These are phyloP conservation scores for Colletotrichum sp. DNA, from an alignment of 2,329 filamentous ascomycete genomes.

Conservation along the genomic window DNA sequence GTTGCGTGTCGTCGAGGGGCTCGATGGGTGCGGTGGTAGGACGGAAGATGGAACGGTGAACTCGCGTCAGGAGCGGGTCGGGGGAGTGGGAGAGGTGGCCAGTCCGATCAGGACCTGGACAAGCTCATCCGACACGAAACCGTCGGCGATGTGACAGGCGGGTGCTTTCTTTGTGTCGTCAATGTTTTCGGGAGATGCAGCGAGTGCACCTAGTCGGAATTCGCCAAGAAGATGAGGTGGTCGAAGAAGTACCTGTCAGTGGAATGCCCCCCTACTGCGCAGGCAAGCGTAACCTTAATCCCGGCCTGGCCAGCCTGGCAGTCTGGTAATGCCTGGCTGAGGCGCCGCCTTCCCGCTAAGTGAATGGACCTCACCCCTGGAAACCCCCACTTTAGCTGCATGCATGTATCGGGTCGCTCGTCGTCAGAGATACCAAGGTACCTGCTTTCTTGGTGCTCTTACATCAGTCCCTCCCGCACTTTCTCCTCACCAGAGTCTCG, in stretches of 20 bases:
- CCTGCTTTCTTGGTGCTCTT: neutral
- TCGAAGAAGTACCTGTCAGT: constrained; percentile 18
- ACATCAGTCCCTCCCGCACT: neutral
- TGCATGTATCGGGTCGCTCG: constrained; percentile 7
- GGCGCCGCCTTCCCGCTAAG: neutral
- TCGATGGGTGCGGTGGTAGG: constrained; percentile 18
- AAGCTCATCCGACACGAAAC: constrained; percentile 11
- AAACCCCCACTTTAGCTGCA: neutral
- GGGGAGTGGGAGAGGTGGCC: constrained; percentile 4
- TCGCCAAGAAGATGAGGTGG: constrained; percentile 22
- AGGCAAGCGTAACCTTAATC: constrained; percentile 20
- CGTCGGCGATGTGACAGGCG: neutral
- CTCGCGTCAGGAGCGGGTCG: neutral
- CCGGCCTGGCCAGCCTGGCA: constrained; percentile 2
- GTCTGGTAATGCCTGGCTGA: constrained; percentile 5
- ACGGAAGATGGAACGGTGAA: neutral
- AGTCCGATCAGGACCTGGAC: constrained; percentile 17
- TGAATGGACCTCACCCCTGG: neutral
- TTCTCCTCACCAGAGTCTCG: neutral
- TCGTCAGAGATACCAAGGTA: neutral
- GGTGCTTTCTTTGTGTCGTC: neutral
- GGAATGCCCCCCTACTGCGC: neutral
- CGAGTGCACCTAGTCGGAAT: constrained; percentile 2
- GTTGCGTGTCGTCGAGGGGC: constrained; percentile 28
- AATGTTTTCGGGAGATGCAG: neutral